Evolutionary conservation across 2,329 filamentous ascomycete genomes (phyloP), one percentile per base, ranked within the genome.

Genomic region (Cadophora sp.): DNA sequence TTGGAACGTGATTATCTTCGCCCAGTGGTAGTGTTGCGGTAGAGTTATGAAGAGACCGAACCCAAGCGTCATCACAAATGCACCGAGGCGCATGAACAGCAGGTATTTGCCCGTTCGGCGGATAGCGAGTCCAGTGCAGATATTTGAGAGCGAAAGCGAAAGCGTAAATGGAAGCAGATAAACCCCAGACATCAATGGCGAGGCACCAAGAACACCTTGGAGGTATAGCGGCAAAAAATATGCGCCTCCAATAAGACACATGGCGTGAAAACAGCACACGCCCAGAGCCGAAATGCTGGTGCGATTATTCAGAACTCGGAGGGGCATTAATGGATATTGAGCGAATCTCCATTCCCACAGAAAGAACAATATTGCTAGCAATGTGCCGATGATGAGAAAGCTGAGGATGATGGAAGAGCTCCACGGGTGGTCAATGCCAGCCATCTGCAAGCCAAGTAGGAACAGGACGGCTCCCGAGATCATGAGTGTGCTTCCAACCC

Each of bases 381-480:
- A 68, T 37, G 86, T 75, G 26, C 93, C 93, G 73, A 95, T 93
- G 60, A 95, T 81, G 71, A 97, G 84, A 31, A 97, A 84, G 75
- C 91, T 94, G 73, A 97, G 85, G 37, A 94, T 91, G 0, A 87
- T 90, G 1, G 91, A 84, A 0, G 91, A 94, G 63, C 81, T 80
- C 93, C 93, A 97, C 16, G 31, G 89, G 71, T 87, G 87, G 40
- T 83, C 83, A 61, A 92, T 86, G 62, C 92, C 93, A 64, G 93
- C 94, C 71, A 94, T 92, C 74, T 96, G 90, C 7, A 97, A 86
- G 1, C 93, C 93, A 48, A 97, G 87, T 2, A 97, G 86, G 73
- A 97, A 84, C 91, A 96, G 93, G 31, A 96, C 82, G 0, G 91
- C 93, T 26, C 90, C 91, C 51, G 89, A 91, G 27, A 94, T 86